Conservation (phyloP, 192 early-diverging fungal species). For the Coemansia sp. region DNA sequence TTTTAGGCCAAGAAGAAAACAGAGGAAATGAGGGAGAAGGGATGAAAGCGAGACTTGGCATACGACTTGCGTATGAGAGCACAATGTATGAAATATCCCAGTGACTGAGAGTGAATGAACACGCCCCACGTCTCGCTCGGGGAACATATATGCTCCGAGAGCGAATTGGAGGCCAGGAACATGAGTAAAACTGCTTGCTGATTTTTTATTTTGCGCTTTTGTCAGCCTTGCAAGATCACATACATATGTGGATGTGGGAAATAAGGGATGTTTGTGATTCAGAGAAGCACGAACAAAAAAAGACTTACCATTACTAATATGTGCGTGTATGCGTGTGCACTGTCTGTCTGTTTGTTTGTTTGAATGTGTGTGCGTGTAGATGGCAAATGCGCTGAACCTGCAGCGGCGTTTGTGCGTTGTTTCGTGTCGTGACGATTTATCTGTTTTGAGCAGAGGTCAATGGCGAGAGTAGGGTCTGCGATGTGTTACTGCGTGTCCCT, state of each 20-base stretch:
- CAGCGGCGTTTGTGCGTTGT: constrained; percentile 1
- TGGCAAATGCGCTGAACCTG: constrained; percentile 4
- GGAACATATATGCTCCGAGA: too few relatives aligned
- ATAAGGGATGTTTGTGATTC: neutral
- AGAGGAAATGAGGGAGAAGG: neutral
- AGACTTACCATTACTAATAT: too few relatives aligned
- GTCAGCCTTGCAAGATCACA: neutral
- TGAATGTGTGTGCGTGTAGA: neutral
- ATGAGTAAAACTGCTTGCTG: too few relatives aligned
- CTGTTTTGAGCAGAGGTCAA: too few relatives aligned
- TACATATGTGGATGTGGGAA: too few relatives aligned
- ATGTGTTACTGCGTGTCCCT: constrained; percentile 4
- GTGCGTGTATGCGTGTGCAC: neutral
- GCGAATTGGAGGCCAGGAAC: too few relatives aligned
- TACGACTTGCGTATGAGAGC: neutral
- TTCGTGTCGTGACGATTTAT: neutral
- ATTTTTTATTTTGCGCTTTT: neutral
- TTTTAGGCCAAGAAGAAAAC: neutral
- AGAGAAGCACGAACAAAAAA: neutral
- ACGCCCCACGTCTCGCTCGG: neutral
- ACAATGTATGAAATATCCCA: neutral
- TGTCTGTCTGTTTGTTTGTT: neutral
- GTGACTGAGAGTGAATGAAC: constrained; percentile 1
- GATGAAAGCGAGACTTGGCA: neutral
- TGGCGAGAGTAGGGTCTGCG: too few relatives aligned